Evolutionary conservation across 176 grass and related monocot genomes (phyloP).

Genomic region (Musa acuminata): DNA sequence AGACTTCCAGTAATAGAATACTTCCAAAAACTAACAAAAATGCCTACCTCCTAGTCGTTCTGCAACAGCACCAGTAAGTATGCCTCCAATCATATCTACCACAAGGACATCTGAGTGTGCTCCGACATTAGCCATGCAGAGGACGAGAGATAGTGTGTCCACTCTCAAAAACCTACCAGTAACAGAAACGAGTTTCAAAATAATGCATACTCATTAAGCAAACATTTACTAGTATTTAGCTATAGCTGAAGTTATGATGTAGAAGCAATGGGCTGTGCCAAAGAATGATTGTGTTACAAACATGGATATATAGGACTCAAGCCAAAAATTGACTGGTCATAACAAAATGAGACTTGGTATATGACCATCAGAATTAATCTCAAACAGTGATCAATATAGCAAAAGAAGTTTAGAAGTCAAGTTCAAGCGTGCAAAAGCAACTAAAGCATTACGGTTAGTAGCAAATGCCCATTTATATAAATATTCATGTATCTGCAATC

Average conservation of each 20-base stretch:
- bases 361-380: no score
- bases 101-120: constrained; percentile 75
- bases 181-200: constrained; percentile 16
- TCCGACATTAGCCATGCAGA: constrained; percentile 85
- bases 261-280: background rate
- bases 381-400: background rate
- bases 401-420: background rate
- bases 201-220: background rate
- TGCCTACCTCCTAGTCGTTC: constrained; percentile 78
- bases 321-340: no score
- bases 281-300: no score
- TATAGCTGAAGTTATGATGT: background rate
- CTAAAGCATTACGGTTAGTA: no score
- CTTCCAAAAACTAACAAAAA: constrained; percentile 4
- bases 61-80: constrained; percentile 69
- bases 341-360: no score
- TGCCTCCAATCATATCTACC: constrained; percentile 85
- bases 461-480: no score
- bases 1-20: background rate
- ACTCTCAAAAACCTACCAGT: constrained; percentile 81
- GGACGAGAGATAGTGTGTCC: constrained; percentile 70
- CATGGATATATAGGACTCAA: no score
- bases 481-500: no score
- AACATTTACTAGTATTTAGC: background rate
- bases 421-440: background rate